Conservation (phyloP, 2,329 filamentous ascomycete genomes). For the Colletotrichum liaoningense region DNA sequence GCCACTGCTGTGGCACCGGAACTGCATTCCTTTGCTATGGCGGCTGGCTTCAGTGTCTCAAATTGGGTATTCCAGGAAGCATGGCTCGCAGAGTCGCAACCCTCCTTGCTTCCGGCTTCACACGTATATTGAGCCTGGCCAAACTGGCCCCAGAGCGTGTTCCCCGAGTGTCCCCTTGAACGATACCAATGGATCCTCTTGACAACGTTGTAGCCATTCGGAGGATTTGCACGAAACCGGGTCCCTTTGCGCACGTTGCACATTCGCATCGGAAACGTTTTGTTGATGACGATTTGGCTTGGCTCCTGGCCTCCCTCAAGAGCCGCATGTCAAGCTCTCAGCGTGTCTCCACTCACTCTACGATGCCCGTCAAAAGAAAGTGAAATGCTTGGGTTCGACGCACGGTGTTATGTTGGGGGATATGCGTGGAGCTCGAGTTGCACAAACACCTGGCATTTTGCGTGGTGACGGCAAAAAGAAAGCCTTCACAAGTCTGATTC, state of each 20-base stretch:
- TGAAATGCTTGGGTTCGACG: background rate
- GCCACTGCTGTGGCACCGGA: background rate
- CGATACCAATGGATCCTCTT: background rate
- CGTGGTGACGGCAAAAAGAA: conserved; percentile 9
- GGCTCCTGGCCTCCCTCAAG: background rate
- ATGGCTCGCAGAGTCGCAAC: background rate
- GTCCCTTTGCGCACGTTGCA: conserved; percentile 6
- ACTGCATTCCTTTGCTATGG: background rate
- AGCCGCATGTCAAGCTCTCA: conserved; percentile 16
- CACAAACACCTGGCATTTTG: background rate
- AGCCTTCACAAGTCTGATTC: background rate
- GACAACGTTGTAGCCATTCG: background rate
- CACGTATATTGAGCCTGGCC: background rate
- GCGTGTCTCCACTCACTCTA: background rate
- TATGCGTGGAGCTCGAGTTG: conserved; percentile 3
- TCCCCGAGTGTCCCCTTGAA: background rate
- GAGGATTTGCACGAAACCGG: background rate
- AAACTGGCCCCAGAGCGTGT: background rate
- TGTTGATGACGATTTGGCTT: conserved; percentile 3
- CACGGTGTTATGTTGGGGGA: background rate
- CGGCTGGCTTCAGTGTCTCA: background rate
- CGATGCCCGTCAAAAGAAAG: background rate
- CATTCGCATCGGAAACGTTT: background rate
- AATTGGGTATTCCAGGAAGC: background rate
- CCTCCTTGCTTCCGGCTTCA: background rate